Evolutionary conservation across 2,329 filamentous ascomycete genomes (phyloP), one percentile per base, ranked within the genome.

Genomic region (Tothia fuscella): DNA sequence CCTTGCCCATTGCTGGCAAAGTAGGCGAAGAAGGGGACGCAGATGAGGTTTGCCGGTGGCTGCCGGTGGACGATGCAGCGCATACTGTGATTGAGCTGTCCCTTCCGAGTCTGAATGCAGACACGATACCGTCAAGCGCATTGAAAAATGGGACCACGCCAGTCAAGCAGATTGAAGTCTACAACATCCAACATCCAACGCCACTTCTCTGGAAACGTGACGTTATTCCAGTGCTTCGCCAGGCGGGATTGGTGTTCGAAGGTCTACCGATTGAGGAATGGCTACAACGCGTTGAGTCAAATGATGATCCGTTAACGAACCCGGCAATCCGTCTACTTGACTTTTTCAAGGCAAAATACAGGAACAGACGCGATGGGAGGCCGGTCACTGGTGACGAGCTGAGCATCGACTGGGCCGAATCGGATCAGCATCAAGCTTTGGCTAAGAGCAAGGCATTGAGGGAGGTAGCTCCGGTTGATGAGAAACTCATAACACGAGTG

Each of bases 261-360:
- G 21, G 16, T 20, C 26, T 41, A 13, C 14, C n/a, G 4, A 25
- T 31, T 9, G 26, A 29, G 5, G 25, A 33, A 21, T 41, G 38
- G 38, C 14, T 41, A 17, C n/a, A 55, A 63, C 53, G 60, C 2
- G 49, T 76, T 10, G 57, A 65, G 3, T 56, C 56, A 2, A 64
- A 73, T 38, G 60, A 58, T 2, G 68, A 76, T 50, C 66, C 68
- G 0, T 46, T 57, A 4, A 53, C 48, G 13, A 75, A 75, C 47
- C 70, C 71, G 9, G 62, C 67, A 0, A 61, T 72, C 47, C 74
- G 73, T 51, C 56, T 74, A 1, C 45, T 72, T 1, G 68, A 71
- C 31, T 76, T 71, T 56, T 74, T 72, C 44, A 54, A 60, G 3
- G 56, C 57, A 2, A 74, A 74, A 49, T 75, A 74, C 46, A 65